phyloP scores from a whole-genome alignment of 129 eudicot genomes.

The Chrysanthemum makinoi region DNA sequence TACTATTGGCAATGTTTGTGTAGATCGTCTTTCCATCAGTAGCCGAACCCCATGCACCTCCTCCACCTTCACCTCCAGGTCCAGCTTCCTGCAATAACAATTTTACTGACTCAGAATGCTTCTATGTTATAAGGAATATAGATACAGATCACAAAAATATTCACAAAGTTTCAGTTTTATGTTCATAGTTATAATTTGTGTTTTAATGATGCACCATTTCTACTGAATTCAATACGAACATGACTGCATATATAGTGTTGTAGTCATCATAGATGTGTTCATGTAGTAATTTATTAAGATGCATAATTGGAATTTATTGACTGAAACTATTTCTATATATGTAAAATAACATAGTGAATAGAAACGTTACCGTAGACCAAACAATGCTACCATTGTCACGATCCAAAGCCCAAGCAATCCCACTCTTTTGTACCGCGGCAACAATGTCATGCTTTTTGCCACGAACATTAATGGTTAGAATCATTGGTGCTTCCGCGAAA shows the following conservation, averaged over 20 bases:
- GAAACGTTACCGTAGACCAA: constrained; percentile 55
- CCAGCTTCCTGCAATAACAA: constrained; percentile 51
- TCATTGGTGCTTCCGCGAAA: constrained; percentile 80
- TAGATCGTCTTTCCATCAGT: constrained; percentile 56
- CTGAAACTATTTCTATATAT: not conserved
- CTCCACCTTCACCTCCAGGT: constrained; percentile 63
- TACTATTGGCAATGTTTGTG: constrained; percentile 62
- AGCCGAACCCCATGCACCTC: constrained; percentile 75
- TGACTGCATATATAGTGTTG: not conserved
- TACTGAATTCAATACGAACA: too few species aligned
- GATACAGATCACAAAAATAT: too few species aligned
- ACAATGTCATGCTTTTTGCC: constrained; percentile 54
- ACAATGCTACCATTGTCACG: constrained; percentile 60
- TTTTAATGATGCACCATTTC: too few species aligned
- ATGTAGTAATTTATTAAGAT: not conserved
- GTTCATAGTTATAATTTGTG: not conserved
- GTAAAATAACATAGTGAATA: not conserved
- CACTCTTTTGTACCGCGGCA: constrained; percentile 76
- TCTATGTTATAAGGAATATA: too few species aligned
- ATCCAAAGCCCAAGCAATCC: constrained; percentile 80
- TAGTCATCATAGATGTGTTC: not conserved
- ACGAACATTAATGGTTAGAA: constrained; percentile 32
- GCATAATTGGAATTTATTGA: not conserved
- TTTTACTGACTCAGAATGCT: not conserved
- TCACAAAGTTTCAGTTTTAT: too few species aligned